phyloP scores from a whole-genome alignment of 2,329 filamentous ascomycete genomes.

The Colletotrichum tofieldiae region DNA sequence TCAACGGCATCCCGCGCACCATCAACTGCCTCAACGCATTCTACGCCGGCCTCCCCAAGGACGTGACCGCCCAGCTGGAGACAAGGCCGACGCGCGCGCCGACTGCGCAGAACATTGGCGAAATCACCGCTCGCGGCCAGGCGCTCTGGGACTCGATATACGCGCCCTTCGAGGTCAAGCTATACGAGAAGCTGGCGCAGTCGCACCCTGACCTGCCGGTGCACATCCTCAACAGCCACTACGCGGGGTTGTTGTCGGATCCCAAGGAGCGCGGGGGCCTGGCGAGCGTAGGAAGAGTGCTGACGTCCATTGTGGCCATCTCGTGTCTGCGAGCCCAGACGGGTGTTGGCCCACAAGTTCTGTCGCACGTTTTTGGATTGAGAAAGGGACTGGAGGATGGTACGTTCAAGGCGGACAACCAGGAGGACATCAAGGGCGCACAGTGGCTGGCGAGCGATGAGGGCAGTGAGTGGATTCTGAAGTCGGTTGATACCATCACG shows the following conservation, averaged over 20 bases:
- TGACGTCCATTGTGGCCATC: constrained; percentile 82
- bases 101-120: constrained; percentile 67
- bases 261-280: constrained; percentile 66
- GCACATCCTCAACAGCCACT: constrained; percentile 83
- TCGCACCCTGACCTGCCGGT: constrained; percentile 87
- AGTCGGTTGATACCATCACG: constrained; percentile 61
- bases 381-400: constrained; percentile 83
- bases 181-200: constrained; percentile 79
- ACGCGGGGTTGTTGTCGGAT: constrained; percentile 81
- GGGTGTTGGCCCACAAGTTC: constrained; percentile 86
- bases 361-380: constrained; percentile 86
- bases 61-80: constrained; percentile 68
- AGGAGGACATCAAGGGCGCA: constrained; percentile 52
- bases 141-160: constrained; percentile 85
- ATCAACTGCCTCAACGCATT: constrained; percentile 88
- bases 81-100: constrained; percentile 70
- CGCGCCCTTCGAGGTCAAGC: constrained; percentile 79
- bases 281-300: constrained; percentile 75
- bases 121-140: constrained; percentile 71
- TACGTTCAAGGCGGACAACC: constrained; percentile 57
- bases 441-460: constrained; percentile 63
- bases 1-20: constrained; percentile 86
- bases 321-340: constrained; percentile 84
- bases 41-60: constrained; percentile 71
- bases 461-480: constrained; percentile 64